Conservation (phyloP, 352 stramenopile species). For the Pythium phragmiticola region DNA sequence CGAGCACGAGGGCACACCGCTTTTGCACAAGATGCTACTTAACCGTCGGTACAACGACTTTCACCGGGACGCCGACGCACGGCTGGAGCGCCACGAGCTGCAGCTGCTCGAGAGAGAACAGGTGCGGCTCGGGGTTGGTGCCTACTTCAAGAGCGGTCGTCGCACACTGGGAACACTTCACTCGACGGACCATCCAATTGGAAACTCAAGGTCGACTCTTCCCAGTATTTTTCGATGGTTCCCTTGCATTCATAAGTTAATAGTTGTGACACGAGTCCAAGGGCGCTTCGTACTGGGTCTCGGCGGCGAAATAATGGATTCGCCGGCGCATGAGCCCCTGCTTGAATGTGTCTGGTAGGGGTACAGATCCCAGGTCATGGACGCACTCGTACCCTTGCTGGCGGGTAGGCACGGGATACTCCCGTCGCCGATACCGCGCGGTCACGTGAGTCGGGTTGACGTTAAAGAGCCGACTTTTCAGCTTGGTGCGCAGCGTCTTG, state of each 20-base stretch:
- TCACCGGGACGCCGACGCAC: slow-evolving; percentile 29
- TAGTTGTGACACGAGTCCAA: slow-evolving; percentile 24
- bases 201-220: too few species aligned
- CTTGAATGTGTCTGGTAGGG: slow-evolving; percentile 20
- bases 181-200: too few species aligned
- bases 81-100: slow-evolving; percentile 26
- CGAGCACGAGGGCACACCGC: slow-evolving; percentile 24
- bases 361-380: slow-evolving; percentile 18
- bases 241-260: slow-evolving; percentile 2
- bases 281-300: slow-evolving; percentile 19
- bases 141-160: slow-evolving; percentile 7
- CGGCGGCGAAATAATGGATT: slow-evolving; percentile 28
- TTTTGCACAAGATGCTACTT: slow-evolving; percentile 35
- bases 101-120: slow-evolving; percentile 27
- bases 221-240: too few species aligned
- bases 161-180: too few species aligned
- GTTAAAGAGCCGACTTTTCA: slow-evolving; percentile 52
- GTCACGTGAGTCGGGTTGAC: slow-evolving; percentile 57
- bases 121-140: slow-evolving; percentile 23
- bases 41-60: slow-evolving; percentile 38
- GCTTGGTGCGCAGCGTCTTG: slow-evolving; percentile 20
- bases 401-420: slow-evolving; percentile 24
- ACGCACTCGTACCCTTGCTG: slow-evolving; percentile 29
- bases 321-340: slow-evolving; percentile 27
- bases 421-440: slow-evolving; percentile 36